Evolutionary conservation across 2,329 filamentous ascomycete species (phyloP), one percentile per base, ranked within the genome.

Genomic region (Didymella exigua): DNA sequence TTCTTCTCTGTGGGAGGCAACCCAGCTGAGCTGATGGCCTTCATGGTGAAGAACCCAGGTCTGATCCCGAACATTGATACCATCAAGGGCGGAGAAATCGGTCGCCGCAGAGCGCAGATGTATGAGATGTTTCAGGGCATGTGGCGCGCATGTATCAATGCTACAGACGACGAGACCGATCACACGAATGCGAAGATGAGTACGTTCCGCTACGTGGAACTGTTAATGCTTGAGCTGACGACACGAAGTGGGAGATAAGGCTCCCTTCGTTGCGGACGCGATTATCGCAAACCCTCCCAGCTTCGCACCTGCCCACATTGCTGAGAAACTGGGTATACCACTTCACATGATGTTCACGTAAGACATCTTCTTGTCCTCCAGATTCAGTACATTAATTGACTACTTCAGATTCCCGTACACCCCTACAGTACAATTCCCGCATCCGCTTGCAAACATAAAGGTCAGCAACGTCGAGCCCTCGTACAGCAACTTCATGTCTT

Each of bases 271-370:
- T 29, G 91, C 91, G 0, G 91, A 92, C 73, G 88, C 86, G 43
- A 91, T 92, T 60, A 90, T 92, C 62, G 89, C 89, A 2, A 92
- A 92, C 56, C 89, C 89, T 3, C 89, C 89, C 0, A 90, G 87
- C 66, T 91, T 91, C 71, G 89, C 88, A 0, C 89, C 91, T 61
- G 81, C 91, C 4, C 89, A 92, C 65, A 84, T 89, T 57, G 89
- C 89, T 1, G 88, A 92, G 75, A 89, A 89, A 69, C 72, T 91
- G 58, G 88, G 88, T 0, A 85, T 91, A 21, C 89, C 89, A 0
- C 70, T 91, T 14, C 89, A 92, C 65, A 85, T 96, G 75, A 96
- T 96, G 89, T 96, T 96, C 76, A 96, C 92, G 54, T 89, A 79
- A 71, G 86, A 56, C 83, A 23, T 4, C 11, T 84, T 0, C 2